A percentile compares a stretch with the other conserved stretches of the same genome.
Evolutionary conservation across 1,284 basidiomycete genomes (phyloP).

Genomic region (Naganishia sp.): DNA sequence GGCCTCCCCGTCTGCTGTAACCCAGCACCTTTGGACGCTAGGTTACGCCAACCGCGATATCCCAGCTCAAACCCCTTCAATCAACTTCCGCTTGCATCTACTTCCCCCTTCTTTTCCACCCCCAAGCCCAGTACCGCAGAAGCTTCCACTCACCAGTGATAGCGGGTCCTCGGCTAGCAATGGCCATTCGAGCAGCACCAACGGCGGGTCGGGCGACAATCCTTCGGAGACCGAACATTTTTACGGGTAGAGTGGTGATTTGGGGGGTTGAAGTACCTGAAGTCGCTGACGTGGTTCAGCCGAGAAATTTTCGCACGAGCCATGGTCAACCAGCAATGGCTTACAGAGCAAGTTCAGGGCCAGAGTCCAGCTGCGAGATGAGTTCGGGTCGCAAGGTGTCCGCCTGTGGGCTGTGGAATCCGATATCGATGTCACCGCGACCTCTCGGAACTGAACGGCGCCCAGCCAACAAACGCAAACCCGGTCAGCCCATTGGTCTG

Average conservation of each 20-base stretch:
- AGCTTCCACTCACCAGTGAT: slow-evolving; percentile 42
- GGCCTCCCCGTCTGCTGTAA: neutral
- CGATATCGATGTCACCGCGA: neutral
- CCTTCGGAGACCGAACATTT: slow-evolving; percentile 35
- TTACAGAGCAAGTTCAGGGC: slow-evolving; percentile 16
- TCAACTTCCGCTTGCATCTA: neutral
- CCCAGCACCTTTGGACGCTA: neutral
- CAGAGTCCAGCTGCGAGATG: neutral
- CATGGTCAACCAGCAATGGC: neutral
- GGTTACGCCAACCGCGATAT: neutral
- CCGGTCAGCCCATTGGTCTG: slow-evolving; percentile 4
- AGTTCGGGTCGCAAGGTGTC: neutral
- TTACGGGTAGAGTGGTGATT: slow-evolving; percentile 6
- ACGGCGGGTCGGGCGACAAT: slow-evolving; percentile 44
- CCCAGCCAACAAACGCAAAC: slow-evolving; percentile 2
- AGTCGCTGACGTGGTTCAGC: slow-evolving; percentile 11
- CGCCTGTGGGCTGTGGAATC: neutral
- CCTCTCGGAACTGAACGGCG: neutral
- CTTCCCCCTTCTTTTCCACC: neutral
- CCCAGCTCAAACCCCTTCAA: neutral
- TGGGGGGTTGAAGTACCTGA: slow-evolving; percentile 13
- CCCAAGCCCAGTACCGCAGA: neutral
- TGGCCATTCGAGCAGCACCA: slow-evolving; percentile 37
- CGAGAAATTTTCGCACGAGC: neutral
- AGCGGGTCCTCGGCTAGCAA: slow-evolving; percentile 40